phyloP scores from a whole-genome alignment of 2,329 filamentous ascomycete genomes.

The Colletotrichum sp. region DNA sequence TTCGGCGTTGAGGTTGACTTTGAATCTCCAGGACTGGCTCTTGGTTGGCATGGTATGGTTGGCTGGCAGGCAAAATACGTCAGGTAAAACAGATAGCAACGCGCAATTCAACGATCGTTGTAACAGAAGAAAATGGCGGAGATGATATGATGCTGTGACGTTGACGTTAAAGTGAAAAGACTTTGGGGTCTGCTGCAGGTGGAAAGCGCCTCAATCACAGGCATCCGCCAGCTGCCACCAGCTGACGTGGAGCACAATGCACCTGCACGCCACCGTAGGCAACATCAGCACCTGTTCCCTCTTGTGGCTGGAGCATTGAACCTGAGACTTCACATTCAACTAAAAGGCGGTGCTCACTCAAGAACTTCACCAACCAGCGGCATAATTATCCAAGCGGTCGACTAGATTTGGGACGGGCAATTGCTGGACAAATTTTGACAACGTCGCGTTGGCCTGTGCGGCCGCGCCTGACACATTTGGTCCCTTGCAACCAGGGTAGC shows the following conservation, averaged over 20 bases:
- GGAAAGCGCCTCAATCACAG: not conserved
- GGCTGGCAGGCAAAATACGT: not conserved
- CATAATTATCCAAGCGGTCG: not conserved
- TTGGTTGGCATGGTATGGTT: not conserved
- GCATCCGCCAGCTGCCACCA: not conserved
- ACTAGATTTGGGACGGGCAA: not conserved
- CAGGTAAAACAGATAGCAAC: not conserved
- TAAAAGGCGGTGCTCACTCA: not conserved
- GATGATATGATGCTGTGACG: not conserved
- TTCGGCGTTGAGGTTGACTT: slow-evolving; percentile 14
- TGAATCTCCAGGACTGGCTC: slow-evolving; percentile 14
- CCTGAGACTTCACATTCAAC: not conserved
- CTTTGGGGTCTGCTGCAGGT: not conserved
- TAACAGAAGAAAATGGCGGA: not conserved
- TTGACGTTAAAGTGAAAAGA: not conserved
- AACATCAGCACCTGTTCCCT: not conserved
- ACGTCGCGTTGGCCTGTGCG: slow-evolving; percentile 3
- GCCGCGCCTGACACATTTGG: slow-evolving; percentile 5
- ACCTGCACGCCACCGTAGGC: slow-evolving; percentile 5
- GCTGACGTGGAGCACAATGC: not conserved
- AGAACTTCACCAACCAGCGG: not conserved
- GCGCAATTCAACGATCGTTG: slow-evolving; percentile 4
- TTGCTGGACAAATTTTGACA: not conserved
- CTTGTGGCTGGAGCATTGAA: slow-evolving; percentile 5
- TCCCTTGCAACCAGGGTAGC: not conserved